A percentile compares a stretch with the other conserved stretches of the same genome.
phyloP scores from a whole-genome alignment of 257 asterid species.

The Coffea eugenioides region DNA sequence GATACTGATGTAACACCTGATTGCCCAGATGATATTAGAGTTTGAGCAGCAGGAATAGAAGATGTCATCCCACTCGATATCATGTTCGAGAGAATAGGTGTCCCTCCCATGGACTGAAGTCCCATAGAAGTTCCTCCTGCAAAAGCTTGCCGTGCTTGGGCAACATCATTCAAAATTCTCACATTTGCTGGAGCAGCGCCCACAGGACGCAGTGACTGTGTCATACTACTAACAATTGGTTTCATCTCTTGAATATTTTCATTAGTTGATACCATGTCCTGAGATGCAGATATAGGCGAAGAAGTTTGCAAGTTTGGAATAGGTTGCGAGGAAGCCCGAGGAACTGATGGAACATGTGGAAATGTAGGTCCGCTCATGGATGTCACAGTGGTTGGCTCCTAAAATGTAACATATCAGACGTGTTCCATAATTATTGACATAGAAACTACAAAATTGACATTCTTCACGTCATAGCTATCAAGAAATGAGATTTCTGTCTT shows the following conservation, averaged over 20 bases:
- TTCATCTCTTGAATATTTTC: constrained; percentile 74
- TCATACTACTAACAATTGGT: constrained; percentile 50
- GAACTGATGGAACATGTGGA: constrained; percentile 57
- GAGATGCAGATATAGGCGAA: constrained; percentile 79
- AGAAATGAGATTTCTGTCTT: constrained; percentile 26
- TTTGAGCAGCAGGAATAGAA: constrained; percentile 71
- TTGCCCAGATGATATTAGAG: constrained; percentile 61
- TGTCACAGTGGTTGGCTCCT: constrained; percentile 81
- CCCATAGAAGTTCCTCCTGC: constrained; percentile 80
- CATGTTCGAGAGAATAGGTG: constrained; percentile 86
- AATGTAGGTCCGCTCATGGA: constrained; percentile 65
- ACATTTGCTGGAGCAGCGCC: constrained; percentile 80
- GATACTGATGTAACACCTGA: constrained; percentile 55
- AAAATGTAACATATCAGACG: constrained; percentile 24
- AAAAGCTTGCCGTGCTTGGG: constrained; percentile 82
- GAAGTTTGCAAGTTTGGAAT: constrained; percentile 71
- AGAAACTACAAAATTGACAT: constrained; percentile 9
- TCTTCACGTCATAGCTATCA: constrained; percentile 1
- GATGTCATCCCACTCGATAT: constrained; percentile 83
- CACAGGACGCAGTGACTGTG: constrained; percentile 66
- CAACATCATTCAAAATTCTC: constrained; percentile 81
- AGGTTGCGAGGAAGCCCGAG: constrained; percentile 74
- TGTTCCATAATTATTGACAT: constrained; percentile 2
- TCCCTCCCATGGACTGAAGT: constrained; percentile 57
- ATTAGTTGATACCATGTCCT: constrained; percentile 48